These are phyloP conservation scores for Cordia subcordata DNA, from an alignment of 257 asterid species.

Conservation along the genomic window DNA sequence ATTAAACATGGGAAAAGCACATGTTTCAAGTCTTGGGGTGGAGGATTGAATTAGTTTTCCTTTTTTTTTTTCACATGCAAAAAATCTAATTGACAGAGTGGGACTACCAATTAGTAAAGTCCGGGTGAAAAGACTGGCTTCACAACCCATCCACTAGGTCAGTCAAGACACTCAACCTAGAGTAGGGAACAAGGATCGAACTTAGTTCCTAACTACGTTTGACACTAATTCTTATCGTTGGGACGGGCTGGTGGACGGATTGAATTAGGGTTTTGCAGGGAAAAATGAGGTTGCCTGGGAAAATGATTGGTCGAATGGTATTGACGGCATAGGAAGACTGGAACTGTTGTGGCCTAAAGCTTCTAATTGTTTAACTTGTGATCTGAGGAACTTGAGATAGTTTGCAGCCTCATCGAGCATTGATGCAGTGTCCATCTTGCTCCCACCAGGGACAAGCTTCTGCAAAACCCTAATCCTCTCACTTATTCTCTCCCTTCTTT, in stretches of 20 bases:
- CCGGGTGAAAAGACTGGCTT: no score
- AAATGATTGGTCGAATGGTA: conserved; percentile 36
- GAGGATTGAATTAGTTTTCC: conserved; percentile 28
- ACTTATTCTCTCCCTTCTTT: conserved; percentile 88
- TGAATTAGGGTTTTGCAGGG: conserved; percentile 21
- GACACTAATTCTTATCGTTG: no score
- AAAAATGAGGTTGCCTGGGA: conserved; percentile 33
- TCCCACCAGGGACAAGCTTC: conserved; percentile 87
- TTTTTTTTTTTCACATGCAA: no score
- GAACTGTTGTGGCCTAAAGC: conserved; percentile 39
- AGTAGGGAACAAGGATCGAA: no score
- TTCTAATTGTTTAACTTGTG: conserved; percentile 80
- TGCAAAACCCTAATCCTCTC: conserved; percentile 92
- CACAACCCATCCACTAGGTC: no score
- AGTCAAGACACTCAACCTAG: no score
- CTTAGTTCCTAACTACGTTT: no score
- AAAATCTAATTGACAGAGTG: no score
- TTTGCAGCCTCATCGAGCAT: conserved; percentile 99
- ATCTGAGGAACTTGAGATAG: conserved; percentile 71
- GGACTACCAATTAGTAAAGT: no score
- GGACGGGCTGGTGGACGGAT: no score
- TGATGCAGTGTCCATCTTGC: conserved; percentile 95
- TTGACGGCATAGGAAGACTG: conserved; percentile 28
- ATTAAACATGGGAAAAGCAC: no score
- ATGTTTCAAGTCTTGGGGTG: conserved; percentile 28